A percentile compares a stretch with the other conserved stretches of the same genome.
These are phyloP conservation scores for Apiospora koreana DNA, from an alignment of 2,329 filamentous ascomycete genomes.

Conservation along the genomic window DNA sequence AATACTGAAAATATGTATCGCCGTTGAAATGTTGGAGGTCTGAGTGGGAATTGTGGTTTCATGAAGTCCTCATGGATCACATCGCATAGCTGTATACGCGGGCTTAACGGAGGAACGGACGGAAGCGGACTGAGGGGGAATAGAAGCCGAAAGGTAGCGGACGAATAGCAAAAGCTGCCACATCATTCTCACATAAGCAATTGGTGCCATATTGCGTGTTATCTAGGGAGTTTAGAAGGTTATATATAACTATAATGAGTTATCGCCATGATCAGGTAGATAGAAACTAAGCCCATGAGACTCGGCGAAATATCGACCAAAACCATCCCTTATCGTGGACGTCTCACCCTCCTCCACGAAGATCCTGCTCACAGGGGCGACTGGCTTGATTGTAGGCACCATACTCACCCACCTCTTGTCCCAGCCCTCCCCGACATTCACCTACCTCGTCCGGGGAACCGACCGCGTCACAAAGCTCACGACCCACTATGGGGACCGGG, in stretches of 20 bases:
- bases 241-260: background rate
- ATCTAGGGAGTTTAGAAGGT: too few species aligned
- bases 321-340: background rate
- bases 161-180: too few species aligned
- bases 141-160: too few species aligned
- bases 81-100: background rate
- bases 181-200: too few species aligned
- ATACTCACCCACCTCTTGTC: background rate
- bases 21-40: background rate
- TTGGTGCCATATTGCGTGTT: too few species aligned
- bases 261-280: background rate
- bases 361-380: background rate
- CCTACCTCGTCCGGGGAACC: slow-evolving; percentile 23
- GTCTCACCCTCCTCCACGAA: background rate
- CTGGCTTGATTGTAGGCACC: background rate
- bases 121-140: background rate
- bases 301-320: background rate
- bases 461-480: slow-evolving; percentile 22
- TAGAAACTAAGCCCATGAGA: background rate
- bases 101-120: background rate
- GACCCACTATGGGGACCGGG: slow-evolving; percentile 22
- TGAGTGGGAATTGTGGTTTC: background rate
- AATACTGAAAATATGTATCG: background rate
- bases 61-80: background rate
- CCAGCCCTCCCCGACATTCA: slow-evolving; percentile 14